A percentile compares a stretch with the other conserved stretches of the same genome.
phyloP scores from a whole-genome alignment of 1,284 basidiomycete species.

The Papiliotrema laurentii region DNA sequence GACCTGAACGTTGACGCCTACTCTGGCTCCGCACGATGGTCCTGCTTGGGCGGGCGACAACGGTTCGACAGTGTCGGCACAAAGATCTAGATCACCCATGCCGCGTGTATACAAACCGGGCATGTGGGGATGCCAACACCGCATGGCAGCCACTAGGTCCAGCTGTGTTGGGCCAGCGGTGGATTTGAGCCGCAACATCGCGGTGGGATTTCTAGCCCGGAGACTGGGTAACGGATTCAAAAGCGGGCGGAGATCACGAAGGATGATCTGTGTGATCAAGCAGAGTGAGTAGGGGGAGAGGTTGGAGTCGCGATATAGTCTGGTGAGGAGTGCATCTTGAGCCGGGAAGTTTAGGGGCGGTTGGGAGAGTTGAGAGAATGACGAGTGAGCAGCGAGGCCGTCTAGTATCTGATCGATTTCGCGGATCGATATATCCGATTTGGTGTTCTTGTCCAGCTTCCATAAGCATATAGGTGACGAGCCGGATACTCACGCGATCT shows the following conservation, averaged over 20 bases:
- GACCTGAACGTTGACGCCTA: conserved; percentile 60
- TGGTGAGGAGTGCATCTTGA: conserved; percentile 14
- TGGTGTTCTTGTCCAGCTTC: conserved; percentile 3
- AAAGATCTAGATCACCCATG: conserved; percentile 58
- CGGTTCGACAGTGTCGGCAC: conserved; percentile 55
- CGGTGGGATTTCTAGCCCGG: conserved; percentile 24
- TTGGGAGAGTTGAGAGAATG: conserved; percentile 55
- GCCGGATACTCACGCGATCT: conserved; percentile 28
- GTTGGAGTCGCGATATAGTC: conserved; percentile 15
- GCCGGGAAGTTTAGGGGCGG: background rate
- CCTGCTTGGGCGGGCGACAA: conserved; percentile 11
- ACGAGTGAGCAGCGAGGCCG: conserved; percentile 64
- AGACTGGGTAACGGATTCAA: conserved; percentile 59
- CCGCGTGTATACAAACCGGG: conserved; percentile 55
- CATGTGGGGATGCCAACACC: conserved; percentile 65
- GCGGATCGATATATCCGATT: conserved; percentile 27
- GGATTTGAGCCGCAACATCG: conserved; percentile 30
- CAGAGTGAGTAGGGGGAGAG: conserved; percentile 60
- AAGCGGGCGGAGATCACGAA: conserved; percentile 73
- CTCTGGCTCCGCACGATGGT: conserved; percentile 41
- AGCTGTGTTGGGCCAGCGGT: conserved; percentile 52
- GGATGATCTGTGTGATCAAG: conserved; percentile 72
- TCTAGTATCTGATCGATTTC: conserved; percentile 64
- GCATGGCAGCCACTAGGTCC: conserved; percentile 62
- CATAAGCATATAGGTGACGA: conserved; percentile 4